Percentiles rank a stretch among this genome's conserved stretches.
phyloP scores from a whole-genome alignment of 495 filamentous ascomycete genomes.

The Lepidopterella palustris region DNA sequence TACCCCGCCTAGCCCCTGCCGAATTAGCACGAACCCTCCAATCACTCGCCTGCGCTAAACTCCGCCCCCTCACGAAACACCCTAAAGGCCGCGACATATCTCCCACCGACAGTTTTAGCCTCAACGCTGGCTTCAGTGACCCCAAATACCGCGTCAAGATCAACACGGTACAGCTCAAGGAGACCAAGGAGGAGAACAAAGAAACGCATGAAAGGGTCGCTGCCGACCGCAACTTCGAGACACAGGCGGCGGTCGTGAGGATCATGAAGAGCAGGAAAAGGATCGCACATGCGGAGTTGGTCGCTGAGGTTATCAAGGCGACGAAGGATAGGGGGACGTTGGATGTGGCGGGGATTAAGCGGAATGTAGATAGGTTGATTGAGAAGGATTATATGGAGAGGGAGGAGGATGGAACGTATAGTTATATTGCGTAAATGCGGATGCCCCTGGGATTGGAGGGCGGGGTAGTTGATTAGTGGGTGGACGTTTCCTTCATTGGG shows the following conservation, averaged over 20 bases:
- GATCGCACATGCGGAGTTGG: slow-evolving; percentile 75
- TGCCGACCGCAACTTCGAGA: slow-evolving; percentile 87
- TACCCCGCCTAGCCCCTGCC: slow-evolving; percentile 48
- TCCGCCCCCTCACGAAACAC: slow-evolving; percentile 76
- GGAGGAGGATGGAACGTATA: slow-evolving; percentile 66
- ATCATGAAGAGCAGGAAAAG: slow-evolving; percentile 94
- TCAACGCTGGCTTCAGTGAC: slow-evolving; percentile 71
- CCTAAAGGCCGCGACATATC: slow-evolving; percentile 79
- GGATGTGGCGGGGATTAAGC: slow-evolving; percentile 82
- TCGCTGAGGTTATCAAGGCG: slow-evolving; percentile 80
- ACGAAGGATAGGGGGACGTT: slow-evolving; percentile 78
- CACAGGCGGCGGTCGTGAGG: slow-evolving; percentile 90
- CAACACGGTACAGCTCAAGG: slow-evolving; percentile 95
- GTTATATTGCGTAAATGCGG: slow-evolving; percentile 64
- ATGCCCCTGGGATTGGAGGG: neutral
- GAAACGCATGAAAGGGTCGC: slow-evolving; percentile 85
- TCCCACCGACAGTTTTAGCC: slow-evolving; percentile 67
- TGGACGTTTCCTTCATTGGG: neutral
- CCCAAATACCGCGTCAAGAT: slow-evolving; percentile 91
- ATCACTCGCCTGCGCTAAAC: slow-evolving; percentile 83
- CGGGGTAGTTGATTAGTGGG: neutral
- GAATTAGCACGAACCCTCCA: slow-evolving; percentile 88
- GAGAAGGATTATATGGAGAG: slow-evolving; percentile 96
- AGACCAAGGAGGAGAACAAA: slow-evolving; percentile 86
- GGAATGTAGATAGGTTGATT: slow-evolving; percentile 96